Percentiles rank a stretch among this genome's conserved stretches.
These are phyloP conservation scores for Colletotrichum limetticola DNA, from an alignment of 2,329 filamentous ascomycete species.

Conservation along the genomic window DNA sequence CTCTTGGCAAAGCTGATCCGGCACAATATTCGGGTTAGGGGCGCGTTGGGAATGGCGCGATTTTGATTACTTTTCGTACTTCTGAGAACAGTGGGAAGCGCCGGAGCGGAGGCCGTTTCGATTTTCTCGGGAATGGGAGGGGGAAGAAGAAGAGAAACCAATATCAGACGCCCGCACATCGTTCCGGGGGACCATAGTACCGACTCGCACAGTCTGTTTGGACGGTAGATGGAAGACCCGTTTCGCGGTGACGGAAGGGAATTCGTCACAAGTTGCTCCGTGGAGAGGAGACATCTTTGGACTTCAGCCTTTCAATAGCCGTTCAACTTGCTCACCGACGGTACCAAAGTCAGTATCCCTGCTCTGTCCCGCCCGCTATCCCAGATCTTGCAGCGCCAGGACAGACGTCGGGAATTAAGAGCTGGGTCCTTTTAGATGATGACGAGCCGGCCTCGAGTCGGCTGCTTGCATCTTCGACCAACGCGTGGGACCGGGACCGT, in stretches of 20 bases:
- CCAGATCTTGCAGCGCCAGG: background rate
- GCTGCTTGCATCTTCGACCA: background rate
- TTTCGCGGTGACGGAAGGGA: slow-evolving; percentile 16
- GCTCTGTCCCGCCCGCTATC: slow-evolving; percentile 18
- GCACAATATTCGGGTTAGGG: background rate
- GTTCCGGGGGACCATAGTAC: background rate
- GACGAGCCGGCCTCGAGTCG: slow-evolving; percentile 9
- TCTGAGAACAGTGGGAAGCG: background rate
- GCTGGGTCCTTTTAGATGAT: slow-evolving; percentile 14
- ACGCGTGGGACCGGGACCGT: background rate
- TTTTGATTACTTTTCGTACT: background rate
- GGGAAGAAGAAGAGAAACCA: background rate
- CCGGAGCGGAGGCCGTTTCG: slow-evolving; percentile 23
- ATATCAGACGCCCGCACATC: slow-evolving; percentile 2
- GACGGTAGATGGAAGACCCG: background rate
- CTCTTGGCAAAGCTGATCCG: slow-evolving; percentile 23
- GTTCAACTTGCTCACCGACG: background rate
- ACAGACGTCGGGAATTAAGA: slow-evolving; percentile 11
- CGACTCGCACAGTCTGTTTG: slow-evolving; percentile 2
- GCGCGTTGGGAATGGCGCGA: slow-evolving; percentile 17
- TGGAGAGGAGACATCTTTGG: background rate
- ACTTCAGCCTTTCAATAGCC: too few relatives aligned
- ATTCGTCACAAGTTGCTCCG: slow-evolving; percentile 14
- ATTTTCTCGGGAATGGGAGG: background rate
- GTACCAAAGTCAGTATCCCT: slow-evolving; percentile 7